Percentiles rank a stretch among this genome's conserved stretches.
phyloP scores from a whole-genome alignment of 1,139 yeast species.

The Petasospora rhodanensis region DNA sequence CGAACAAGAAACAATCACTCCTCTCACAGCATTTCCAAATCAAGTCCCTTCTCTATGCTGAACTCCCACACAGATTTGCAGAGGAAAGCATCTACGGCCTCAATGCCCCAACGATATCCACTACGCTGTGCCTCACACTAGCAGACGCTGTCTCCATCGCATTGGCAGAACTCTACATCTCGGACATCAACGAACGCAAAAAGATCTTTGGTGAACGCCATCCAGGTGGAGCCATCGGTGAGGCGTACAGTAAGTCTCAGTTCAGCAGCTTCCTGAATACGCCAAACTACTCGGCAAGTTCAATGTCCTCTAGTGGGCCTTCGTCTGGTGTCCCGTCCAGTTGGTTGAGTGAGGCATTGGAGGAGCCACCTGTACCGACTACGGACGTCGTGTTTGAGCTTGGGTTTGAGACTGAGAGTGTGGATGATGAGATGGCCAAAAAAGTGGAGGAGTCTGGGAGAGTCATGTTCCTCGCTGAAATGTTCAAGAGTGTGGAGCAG shows the following conservation, averaged over 20 bases:
- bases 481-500: constrained; percentile 27
- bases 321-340: too few species aligned
- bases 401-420: constrained; percentile 13
- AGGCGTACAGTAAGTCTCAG: constrained; percentile 30
- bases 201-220: constrained; percentile 64
- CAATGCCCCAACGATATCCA: constrained; percentile 85
- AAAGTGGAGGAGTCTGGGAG: constrained; percentile 12
- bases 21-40: constrained; percentile 43
- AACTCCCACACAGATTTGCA: constrained; percentile 50
- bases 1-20: constrained; percentile 51
- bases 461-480: constrained; percentile 8
- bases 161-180: constrained; percentile 60
- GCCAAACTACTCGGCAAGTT: constrained; percentile 9
- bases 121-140: constrained; percentile 69
- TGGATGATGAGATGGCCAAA: constrained; percentile 11
- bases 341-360: too few species aligned
- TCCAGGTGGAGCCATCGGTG: constrained; percentile 91
- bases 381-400: constrained; percentile 20
- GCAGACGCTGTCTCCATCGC: constrained; percentile 80
- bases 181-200: constrained; percentile 49
- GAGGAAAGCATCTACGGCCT: constrained; percentile 75
- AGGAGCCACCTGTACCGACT: constrained; percentile 6
- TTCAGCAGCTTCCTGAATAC: constrained; percentile 11
- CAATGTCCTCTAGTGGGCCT: constrained; percentile 7
- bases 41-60: constrained; percentile 54